Conservation (phyloP, 2,329 filamentous ascomycete genomes). For the Ophiostoma tasmaniense region DNA sequence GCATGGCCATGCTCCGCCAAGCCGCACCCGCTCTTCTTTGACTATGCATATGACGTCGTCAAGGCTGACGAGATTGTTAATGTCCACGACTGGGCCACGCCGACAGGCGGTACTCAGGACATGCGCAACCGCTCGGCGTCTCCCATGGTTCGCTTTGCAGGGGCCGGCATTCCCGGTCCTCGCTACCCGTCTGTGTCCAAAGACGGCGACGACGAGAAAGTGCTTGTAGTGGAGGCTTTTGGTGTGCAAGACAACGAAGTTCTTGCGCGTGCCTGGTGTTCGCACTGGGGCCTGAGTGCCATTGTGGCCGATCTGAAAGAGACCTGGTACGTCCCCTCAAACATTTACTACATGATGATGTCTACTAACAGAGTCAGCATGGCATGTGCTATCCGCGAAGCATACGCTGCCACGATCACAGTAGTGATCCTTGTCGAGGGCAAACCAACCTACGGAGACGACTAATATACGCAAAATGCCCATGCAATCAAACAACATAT, state of each 20-base stretch:
- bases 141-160: slow-evolving; percentile 18
- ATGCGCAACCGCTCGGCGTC: slow-evolving; percentile 20
- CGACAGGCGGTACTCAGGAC: slow-evolving; percentile 9
- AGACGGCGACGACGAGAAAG: slow-evolving; percentile 51
- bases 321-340: slow-evolving; percentile 49
- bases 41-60: slow-evolving; percentile 54
- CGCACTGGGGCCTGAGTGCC: slow-evolving; percentile 64
- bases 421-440: slow-evolving; percentile 60
- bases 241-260: slow-evolving; percentile 69
- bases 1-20: slow-evolving; percentile 56
- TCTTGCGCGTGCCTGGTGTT: slow-evolving; percentile 67
- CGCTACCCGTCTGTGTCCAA: slow-evolving; percentile 19
- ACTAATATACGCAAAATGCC: slow-evolving; percentile 6
- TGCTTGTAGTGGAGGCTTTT: slow-evolving; percentile 64
- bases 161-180: slow-evolving; percentile 16
- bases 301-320: slow-evolving; percentile 59
- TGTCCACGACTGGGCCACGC: slow-evolving; percentile 56
- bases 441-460: slow-evolving; percentile 17
- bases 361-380: slow-evolving; percentile 38
- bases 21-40: slow-evolving; percentile 63
- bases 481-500: background rate
- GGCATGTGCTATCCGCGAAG: slow-evolving; percentile 65
- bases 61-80: slow-evolving; percentile 57
- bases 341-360: background rate
- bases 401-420: slow-evolving; percentile 63